Evolutionary conservation across 345 rosid species (phyloP).

Genomic region (Pelargonium nanum): DNA sequence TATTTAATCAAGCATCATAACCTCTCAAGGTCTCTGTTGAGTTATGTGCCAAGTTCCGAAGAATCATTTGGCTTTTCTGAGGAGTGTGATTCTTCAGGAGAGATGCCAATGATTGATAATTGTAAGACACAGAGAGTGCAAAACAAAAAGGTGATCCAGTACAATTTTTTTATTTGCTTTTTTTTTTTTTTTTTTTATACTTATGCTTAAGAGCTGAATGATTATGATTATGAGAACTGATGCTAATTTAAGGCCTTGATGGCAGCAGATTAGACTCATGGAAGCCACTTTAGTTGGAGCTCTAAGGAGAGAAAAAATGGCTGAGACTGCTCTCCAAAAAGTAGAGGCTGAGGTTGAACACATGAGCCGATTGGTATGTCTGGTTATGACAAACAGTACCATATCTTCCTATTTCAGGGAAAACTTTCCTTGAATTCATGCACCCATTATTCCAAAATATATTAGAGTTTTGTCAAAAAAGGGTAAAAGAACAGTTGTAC

Average conservation of each 20-base stretch:
- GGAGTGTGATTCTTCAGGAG: constrained; percentile 21
- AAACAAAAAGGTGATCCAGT: constrained; percentile 34
- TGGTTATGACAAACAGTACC: constrained; percentile 13
- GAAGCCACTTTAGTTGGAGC: constrained; percentile 40
- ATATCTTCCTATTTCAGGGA: background rate
- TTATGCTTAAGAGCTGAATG: constrained; percentile 8
- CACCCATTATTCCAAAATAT: background rate
- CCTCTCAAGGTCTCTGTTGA: constrained; percentile 24
- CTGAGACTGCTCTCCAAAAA: constrained; percentile 37
- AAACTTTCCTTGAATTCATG: constrained; percentile 2
- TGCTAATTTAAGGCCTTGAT: constrained; percentile 10
- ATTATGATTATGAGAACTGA: constrained; percentile 4
- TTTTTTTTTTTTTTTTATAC: too few relatives aligned
- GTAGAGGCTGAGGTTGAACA: constrained; percentile 57
- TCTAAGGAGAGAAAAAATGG: constrained; percentile 59
- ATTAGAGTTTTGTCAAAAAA: constrained; percentile 3
- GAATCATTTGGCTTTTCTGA: constrained; percentile 22
- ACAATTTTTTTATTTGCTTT: constrained; percentile 7
- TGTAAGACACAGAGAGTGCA: constrained; percentile 17
- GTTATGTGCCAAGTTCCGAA: constrained; percentile 25
- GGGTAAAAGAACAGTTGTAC: background rate
- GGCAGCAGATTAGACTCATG: constrained; percentile 30
- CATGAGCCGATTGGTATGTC: constrained; percentile 46
- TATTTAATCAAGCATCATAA: constrained; percentile 45
- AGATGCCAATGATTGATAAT: constrained; percentile 19